Evolutionary conservation across 2,329 filamentous ascomycete species (phyloP).

Genomic region (Hymenoscyphus repandus): DNA sequence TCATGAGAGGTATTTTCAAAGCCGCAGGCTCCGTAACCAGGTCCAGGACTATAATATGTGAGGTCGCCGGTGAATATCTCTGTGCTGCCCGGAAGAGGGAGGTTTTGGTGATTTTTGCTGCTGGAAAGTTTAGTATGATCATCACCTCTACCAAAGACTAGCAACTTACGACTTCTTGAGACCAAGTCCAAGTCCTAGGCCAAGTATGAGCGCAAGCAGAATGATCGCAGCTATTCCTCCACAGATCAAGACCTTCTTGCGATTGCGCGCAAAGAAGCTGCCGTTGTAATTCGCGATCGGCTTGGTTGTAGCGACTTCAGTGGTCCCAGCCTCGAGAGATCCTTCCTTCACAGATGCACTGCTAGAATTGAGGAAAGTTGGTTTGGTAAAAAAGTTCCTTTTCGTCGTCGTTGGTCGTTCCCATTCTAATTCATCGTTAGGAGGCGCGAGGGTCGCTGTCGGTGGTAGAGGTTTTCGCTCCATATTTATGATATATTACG

Average conservation of each 20-base stretch:
- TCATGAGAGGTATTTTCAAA: slow-evolving; percentile 48
- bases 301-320: not conserved
- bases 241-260: slow-evolving; percentile 3
- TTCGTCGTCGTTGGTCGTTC: slow-evolving; percentile 1
- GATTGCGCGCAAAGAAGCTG: not conserved
- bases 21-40: slow-evolving; percentile 67
- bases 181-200: slow-evolving; percentile 15
- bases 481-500: not conserved
- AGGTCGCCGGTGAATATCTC: slow-evolving; percentile 56
- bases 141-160: not conserved
- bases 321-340: not conserved
- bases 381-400: slow-evolving; percentile 1
- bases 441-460: not conserved
- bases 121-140: not conserved
- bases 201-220: slow-evolving; percentile 9
- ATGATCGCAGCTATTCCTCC: slow-evolving; percentile 4
- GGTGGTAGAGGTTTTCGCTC: not conserved
- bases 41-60: slow-evolving; percentile 62
- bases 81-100: slow-evolving; percentile 47
- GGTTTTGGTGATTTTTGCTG: slow-evolving; percentile 30
- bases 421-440: slow-evolving; percentile 3
- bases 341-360: not conserved
- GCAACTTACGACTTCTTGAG: slow-evolving; percentile 5
- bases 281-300: not conserved
- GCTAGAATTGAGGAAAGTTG: not conserved